Evolutionary conservation across 352 stramenopile genomes (phyloP).

Genomic region (Phytopythium delawarense): DNA sequence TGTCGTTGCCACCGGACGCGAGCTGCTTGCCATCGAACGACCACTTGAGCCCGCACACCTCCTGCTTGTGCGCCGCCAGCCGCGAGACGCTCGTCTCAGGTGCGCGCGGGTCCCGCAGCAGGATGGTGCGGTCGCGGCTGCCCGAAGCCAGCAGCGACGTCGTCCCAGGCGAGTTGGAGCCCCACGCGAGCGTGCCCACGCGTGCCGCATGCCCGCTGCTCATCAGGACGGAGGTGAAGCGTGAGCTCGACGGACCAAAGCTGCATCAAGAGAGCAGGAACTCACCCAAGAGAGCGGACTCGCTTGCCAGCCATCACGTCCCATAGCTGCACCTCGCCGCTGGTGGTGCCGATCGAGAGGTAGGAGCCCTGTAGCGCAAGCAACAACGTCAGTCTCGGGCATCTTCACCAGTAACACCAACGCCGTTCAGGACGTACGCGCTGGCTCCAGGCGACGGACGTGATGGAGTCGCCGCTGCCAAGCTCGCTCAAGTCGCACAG

Average conservation of each 20-base stretch:
- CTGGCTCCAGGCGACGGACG: constrained; percentile 93
- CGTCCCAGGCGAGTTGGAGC: constrained; percentile 26
- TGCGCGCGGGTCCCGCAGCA: constrained; percentile 89
- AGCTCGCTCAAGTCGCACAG: constrained; percentile 80
- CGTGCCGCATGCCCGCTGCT: constrained; percentile 86
- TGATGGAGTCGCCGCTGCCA: constrained; percentile 75
- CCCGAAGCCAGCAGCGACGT: constrained; percentile 86
- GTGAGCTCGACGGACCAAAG: background rate
- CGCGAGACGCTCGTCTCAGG: constrained; percentile 50
- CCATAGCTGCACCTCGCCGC: constrained; percentile 95
- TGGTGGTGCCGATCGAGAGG: constrained; percentile 92
- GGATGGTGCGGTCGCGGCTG: constrained; percentile 93
- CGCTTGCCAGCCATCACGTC: constrained; percentile 87
- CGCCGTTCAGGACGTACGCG: constrained; percentile 34
- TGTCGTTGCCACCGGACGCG: constrained; percentile 96
- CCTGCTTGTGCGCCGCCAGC: constrained; percentile 69
- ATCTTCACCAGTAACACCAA: constrained; percentile 3
- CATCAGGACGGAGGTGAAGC: constrained; percentile 4
- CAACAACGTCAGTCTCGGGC: constrained; percentile 1
- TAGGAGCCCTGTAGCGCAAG: constrained; percentile 64
- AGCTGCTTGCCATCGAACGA: constrained; percentile 92
- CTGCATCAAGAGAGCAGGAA: constrained; percentile 6
- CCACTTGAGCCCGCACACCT: constrained; percentile 97
- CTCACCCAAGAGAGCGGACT: constrained; percentile 87
- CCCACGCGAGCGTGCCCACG: constrained; percentile 94